Evolutionary conservation across 2,329 filamentous ascomycete species (phyloP), one percentile per base, ranked within the genome.

Genomic region (Pestalotiopsis sp.): DNA sequence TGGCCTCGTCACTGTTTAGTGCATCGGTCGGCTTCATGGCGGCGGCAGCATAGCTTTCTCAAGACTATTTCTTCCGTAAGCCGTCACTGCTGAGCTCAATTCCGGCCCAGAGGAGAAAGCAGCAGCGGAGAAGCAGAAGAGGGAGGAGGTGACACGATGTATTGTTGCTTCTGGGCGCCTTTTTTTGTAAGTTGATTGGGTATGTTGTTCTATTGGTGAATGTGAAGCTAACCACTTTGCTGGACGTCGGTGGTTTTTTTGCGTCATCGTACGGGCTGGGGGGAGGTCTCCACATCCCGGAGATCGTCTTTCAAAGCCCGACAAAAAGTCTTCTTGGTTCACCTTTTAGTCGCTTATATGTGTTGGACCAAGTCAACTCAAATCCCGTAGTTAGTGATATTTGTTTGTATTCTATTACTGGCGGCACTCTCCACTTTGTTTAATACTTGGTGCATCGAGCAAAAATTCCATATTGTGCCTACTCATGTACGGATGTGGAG

Each of bases 1-100:
- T 87, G 64, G 91, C 89, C 78, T 95, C 92, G 57, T 88, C 87
- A 72, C 87, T 89, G 65, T 87, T 87, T 76, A 91, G 81, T 71
- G 84, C 86, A 73, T 87, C 89, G 81, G 89, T 85, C 67, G 81
- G 76, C 71, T 81, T 82, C 52, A 61, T 74, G 61, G 39, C 36
- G 59, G 4, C 23, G 23, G 57, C 23, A 36, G 17, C 57, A 25
- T 59, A 23, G 57, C n/a, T 27, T 59, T 25, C 57, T 59, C 45
- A n/a, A 52, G 20, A 52, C 31, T 31, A 31, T 31, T 31, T 31
- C 31, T 9, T 31, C 31, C 31, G 31, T 31, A 9, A 31, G 31
- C 31, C 31, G 7, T 31, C 31, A 31, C 31, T 31, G 31, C 31
- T 31, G 31, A 9, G 31, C 31, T 2, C 7, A 31, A 31, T 31